Base-by-base conservation (phyloP, 2,329 filamentous ascomycete genomes). In the Monosporascus sp. region DNA sequence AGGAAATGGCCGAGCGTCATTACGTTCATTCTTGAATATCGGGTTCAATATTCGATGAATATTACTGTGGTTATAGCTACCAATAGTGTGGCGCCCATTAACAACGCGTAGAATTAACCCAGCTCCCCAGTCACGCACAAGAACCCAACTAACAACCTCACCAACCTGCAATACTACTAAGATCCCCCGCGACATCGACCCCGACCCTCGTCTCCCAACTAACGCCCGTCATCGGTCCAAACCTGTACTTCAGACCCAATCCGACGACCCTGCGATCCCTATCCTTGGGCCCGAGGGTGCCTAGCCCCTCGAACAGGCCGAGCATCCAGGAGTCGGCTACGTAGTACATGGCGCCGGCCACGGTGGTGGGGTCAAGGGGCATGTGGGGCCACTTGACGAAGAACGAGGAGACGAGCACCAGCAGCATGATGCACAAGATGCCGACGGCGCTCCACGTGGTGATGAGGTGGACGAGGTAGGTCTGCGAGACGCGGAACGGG, bases 281-380 rank as follows among this genome's bases (percentile, higher is more conserved):
- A 39, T 68, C 62, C 34, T 54, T 51, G 47, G 64, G 62, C 4
- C 51, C 52, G 51, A 72, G 36, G 36, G 56, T 55, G 38, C 60
- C 60, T 24, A 69, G 36, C 5, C 67, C 65, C 24, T 64, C 63
- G 18, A 72, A 55, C n/a, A 59, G 59, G 42, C 57, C 56, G 7
- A 70, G 50, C 66, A 72, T 63, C 56, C 61, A 60, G 48, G 67
- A 67, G 54, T 69, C 68, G 49, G 62, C 66, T 24, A 71, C 59
- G 44, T 70, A 68, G 48, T 66, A 67, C 64, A 70, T 63, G 5
- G 70, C 64, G 20, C 68, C 68, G 1, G 67, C 68, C 8, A 73
- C 65, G 14, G 63, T 70, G 52, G 62, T 66, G 9, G 68, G 70
- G 27, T 69, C 65, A 15, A 69, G 61, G 6, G 71, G 70, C 62